These are phyloP conservation scores for Backusella morwellensis DNA, from an alignment of 192 early-diverging fungal genomes.

Conservation along the genomic window DNA sequence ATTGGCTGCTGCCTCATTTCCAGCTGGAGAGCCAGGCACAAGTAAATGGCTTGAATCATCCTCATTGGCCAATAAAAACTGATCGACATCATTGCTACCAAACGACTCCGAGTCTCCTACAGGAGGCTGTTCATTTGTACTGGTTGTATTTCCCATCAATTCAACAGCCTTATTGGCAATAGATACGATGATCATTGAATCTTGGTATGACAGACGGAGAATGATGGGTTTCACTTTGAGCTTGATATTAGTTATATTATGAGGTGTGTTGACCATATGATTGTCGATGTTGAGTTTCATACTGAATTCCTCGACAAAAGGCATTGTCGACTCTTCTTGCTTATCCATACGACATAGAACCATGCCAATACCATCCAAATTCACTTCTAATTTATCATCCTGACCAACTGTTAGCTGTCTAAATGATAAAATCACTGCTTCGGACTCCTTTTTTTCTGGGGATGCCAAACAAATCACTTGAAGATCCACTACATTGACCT, in stretches of 20 bases:
- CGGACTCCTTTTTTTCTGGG: conserved; percentile 54
- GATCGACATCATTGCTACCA: not conserved
- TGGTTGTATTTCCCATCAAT: conserved; percentile 35
- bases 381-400: conserved; percentile 55
- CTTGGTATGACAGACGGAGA: conserved; percentile 71
- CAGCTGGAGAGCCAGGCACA: not conserved
- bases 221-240: conserved; percentile 66
- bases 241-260: conserved; percentile 53
- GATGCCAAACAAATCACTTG: conserved; percentile 72
- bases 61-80: not conserved
- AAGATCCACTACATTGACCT: conserved; percentile 68
- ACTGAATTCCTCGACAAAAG: conserved; percentile 77
- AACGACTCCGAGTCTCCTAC: not conserved
- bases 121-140: not conserved
- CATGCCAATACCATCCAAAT: conserved; percentile 71
- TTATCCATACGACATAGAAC: conserved; percentile 74
- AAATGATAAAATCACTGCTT: conserved; percentile 71
- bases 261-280: conserved; percentile 46
- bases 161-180: conserved; percentile 58
- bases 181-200: conserved; percentile 63
- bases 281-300: conserved; percentile 55
- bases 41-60: not conserved
- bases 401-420: conserved; percentile 66
- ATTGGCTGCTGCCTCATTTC: not conserved
- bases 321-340: conserved; percentile 58